Percentiles rank a stretch among this genome's conserved stretches.
Conservation (phyloP, 805 yeast species). For the Lipomyces kockii region DNA sequence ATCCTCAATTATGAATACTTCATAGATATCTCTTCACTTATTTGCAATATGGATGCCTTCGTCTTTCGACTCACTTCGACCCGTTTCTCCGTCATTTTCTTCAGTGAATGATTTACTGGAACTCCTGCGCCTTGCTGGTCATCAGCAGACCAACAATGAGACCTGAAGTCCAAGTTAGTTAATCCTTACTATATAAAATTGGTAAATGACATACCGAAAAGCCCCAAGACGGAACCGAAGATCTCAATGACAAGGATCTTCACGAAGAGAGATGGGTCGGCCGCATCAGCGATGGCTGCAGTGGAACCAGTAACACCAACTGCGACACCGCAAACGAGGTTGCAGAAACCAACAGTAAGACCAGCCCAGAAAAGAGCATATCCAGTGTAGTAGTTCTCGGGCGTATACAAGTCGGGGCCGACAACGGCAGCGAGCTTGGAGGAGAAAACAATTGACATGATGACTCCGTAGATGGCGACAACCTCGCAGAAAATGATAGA, state of each 20-base stretch:
- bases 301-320: conserved; percentile 98
- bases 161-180: conserved; percentile 17
- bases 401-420: conserved; percentile 66
- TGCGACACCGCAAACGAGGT: conserved; percentile 93
- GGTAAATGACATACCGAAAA: conserved; percentile 61
- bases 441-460: conserved; percentile 90
- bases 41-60: conserved; percentile 20
- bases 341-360: conserved; percentile 88
- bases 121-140: conserved; percentile 95
- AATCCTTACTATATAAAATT: no score
- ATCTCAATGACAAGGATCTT: conserved; percentile 96
- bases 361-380: conserved; percentile 98
- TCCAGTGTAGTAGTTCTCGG: conserved; percentile 90
- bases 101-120: conserved; percentile 43
- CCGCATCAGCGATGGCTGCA: conserved; percentile 98
- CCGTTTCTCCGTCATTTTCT: conserved; percentile 5
- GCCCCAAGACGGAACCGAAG: conserved; percentile 94
- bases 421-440: conserved; percentile 76
- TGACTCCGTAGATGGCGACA: conserved; percentile 96
- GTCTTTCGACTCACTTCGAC: conserved; percentile 1
- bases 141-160: conserved; percentile 94
- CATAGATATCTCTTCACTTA: conserved; percentile 16
- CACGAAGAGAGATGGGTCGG: conserved; percentile 91
- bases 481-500: conserved; percentile 97
- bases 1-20: conserved; percentile 17